A percentile compares a stretch with the other conserved stretches of the same genome.
These are phyloP conservation scores for Monosporascus sp. DNA, from an alignment of 2,329 filamentous ascomycete genomes.

Conservation along the genomic window DNA sequence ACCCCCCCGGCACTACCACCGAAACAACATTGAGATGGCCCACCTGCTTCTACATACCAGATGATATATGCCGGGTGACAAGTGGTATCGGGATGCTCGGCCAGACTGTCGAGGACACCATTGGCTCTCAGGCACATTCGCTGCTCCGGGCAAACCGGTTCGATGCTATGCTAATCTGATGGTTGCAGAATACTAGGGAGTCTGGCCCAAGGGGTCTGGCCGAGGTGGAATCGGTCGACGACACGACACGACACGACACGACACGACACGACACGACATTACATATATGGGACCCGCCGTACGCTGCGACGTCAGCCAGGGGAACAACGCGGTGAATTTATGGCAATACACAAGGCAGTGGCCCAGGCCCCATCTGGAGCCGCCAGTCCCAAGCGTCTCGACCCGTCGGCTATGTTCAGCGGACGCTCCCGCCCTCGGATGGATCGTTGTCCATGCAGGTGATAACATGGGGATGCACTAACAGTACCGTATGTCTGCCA, in stretches of 20 bases:
- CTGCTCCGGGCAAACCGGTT: not conserved
- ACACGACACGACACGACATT: not conserved
- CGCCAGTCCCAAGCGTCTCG: not conserved
- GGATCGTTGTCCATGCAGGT: not conserved
- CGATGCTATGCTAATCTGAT: not conserved
- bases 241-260: not conserved
- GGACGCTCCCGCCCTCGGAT: not conserved
- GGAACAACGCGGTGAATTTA: not conserved
- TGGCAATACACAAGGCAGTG: not conserved
- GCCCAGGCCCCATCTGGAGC: not conserved
- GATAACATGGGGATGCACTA: not conserved
- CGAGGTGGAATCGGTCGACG: not conserved
- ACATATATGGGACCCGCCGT: not conserved
- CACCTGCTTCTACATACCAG: not conserved
- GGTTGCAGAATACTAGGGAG: not conserved
- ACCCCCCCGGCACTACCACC: not conserved
- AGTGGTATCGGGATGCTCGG: not conserved
- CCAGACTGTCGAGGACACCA: not conserved
- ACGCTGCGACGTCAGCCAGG: not conserved
- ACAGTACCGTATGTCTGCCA: not conserved
- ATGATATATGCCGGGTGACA: not conserved
- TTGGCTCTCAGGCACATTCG: not conserved
- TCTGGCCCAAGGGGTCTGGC: not conserved
- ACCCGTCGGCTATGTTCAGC: not conserved
- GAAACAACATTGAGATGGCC: not conserved